Base-by-base conservation (phyloP, 2,329 filamentous ascomycete species). In the Sordariomycetes sp. region DNA sequence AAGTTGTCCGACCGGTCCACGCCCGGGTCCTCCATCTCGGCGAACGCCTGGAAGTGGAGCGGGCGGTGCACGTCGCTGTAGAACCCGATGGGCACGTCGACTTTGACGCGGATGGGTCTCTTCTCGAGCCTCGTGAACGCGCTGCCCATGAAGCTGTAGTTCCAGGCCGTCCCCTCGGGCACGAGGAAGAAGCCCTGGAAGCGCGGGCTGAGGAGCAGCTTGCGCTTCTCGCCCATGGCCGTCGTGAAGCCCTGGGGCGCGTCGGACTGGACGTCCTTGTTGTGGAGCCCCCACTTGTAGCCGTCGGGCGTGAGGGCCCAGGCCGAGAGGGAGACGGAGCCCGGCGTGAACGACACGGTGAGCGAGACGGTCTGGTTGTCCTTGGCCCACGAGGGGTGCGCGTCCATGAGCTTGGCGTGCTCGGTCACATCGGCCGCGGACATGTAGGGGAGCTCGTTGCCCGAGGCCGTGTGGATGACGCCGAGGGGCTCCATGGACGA, bases 61-160 rank as follows among this genome's bases (percentile, higher is more conserved):
- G 93, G 92, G 28, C 94, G 84, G 73, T 99, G 95, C 66, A 91
- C 81, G 66, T 92, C 91, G 69, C 88, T 92, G 74, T 99, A 99
- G 75, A 96, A 97, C 10, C 88, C 80, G 64, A 87, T 73, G 20
- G 94, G 94, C 51, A 90, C 95, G 72, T 97, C 95, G 58, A 99
- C 86, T 79, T 94, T 94, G 65, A 97, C 92, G 65, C 91, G 88
- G 51, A 97, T 82, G 3, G 86, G 81, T 76, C 90, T 90, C 85
- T 97, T 97, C 76, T 96, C 91, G 62, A 96, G 81, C 48, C 86
- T 85, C 16, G 87, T 85, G 69, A 97, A 99, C 0, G 86, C 85
- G 63, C 86, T 90, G 58, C 94, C 94, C 86, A 97, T 90, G 79
- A 99, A 99, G 71, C 89, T 94, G 77, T 97, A 99, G 74, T 99